Conservation (phyloP, 306 rosid species). For the Vigna radiata region DNA sequence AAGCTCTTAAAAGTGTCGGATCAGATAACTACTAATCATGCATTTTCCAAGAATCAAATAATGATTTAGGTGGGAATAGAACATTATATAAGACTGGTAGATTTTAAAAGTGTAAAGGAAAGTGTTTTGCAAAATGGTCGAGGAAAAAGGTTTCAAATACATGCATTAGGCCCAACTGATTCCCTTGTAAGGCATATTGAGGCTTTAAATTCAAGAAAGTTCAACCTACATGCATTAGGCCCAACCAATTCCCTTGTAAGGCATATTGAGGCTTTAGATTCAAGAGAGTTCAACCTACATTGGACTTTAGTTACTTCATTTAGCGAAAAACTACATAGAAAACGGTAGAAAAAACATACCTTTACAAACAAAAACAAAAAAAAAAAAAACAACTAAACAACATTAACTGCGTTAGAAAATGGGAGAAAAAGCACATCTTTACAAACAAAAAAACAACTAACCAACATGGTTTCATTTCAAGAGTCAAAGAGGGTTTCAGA, state of each 20-base stretch:
- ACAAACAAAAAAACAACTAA: not conserved
- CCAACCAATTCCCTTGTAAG: too few relatives aligned
- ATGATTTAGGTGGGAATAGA: not conserved
- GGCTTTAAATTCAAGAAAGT: too few relatives aligned
- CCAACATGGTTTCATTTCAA: not conserved
- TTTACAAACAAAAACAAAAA: too few relatives aligned
- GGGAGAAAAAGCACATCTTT: not conserved
- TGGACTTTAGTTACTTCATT: too few relatives aligned
- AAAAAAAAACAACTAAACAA: too few relatives aligned
- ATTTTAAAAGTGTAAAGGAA: not conserved
- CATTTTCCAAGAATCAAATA: conserved; percentile 1
- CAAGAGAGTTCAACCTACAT: too few relatives aligned
- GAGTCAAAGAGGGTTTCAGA: not conserved
- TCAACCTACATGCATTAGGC: not conserved
- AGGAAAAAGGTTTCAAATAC: not conserved
- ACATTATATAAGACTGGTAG: not conserved
- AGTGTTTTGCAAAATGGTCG: not conserved
- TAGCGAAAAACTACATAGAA: not conserved
- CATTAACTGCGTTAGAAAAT: not conserved
- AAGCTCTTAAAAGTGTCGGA: not conserved
- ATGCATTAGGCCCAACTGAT: too few relatives aligned
- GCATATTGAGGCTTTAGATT: too few relatives aligned
- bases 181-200: too few relatives aligned
- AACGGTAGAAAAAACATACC: too few relatives aligned
- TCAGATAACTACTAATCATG: not conserved